Evolutionary conservation across 202 grass and related monocot genomes (phyloP).

Genomic region (Schoenoplectus tabernaemontani): DNA sequence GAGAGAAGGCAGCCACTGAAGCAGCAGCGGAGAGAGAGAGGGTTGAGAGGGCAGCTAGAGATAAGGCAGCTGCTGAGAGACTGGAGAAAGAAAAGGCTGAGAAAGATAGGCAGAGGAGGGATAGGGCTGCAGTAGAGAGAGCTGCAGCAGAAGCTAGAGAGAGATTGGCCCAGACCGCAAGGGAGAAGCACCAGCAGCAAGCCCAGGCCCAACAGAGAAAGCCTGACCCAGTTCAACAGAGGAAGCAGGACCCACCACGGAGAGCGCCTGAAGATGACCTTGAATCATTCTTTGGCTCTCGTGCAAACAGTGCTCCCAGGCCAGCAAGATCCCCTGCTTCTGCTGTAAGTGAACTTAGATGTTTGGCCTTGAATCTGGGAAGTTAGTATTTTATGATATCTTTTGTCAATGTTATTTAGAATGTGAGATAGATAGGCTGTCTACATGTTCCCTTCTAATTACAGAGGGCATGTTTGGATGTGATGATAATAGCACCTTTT

Average conservation of each 20-base stretch:
- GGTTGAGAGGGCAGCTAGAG: conserved; percentile 55
- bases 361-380: neutral
- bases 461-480: too few species aligned
- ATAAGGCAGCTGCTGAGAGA: conserved; percentile 36
- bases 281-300: conserved; percentile 76
- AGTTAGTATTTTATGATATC: neutral
- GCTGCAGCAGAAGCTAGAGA: conserved; percentile 63
- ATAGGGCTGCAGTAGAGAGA: conserved; percentile 38
- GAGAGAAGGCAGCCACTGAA: conserved; percentile 47
- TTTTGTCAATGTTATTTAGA: neutral
- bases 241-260: neutral
- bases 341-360: conserved; percentile 4
- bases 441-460: neutral
- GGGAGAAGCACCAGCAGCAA: conserved; percentile 44
- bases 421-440: conserved; percentile 22
- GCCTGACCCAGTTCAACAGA: conserved; percentile 26
- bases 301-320: conserved; percentile 69
- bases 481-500: too few species aligned
- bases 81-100: conserved; percentile 21
- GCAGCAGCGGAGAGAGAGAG: conserved; percentile 39
- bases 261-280: conserved; percentile 64
- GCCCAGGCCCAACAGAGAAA: conserved; percentile 56
- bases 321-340: conserved; percentile 24
- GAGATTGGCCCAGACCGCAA: conserved; percentile 36
- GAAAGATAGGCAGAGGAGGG: conserved; percentile 43